These are phyloP conservation scores for Xylaria sp. DNA, from an alignment of 2,329 filamentous ascomycete genomes.

Conservation along the genomic window DNA sequence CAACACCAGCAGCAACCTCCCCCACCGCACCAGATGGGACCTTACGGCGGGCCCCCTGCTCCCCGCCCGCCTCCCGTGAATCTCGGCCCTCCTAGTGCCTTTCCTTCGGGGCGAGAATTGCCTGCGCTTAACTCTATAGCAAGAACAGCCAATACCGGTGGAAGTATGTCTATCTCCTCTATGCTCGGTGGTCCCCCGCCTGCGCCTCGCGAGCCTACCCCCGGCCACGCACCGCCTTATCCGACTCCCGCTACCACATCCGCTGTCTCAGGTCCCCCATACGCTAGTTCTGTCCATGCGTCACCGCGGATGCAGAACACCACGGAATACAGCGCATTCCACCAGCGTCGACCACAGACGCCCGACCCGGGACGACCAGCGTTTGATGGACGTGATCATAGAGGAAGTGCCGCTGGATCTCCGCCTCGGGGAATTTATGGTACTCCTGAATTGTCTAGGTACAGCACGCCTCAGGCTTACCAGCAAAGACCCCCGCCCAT, in stretches of 20 bases:
- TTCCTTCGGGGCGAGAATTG: constrained; percentile 47
- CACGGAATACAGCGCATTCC: constrained; percentile 63
- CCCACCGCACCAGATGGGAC: constrained; percentile 46
- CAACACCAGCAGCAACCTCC: constrained; percentile 42
- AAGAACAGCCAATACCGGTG: constrained; percentile 59
- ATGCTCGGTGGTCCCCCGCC: constrained; percentile 66
- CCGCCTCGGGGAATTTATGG: constrained; percentile 60
- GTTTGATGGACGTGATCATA: constrained; percentile 59
- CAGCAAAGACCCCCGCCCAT: constrained; percentile 60
- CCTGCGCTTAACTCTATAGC: constrained; percentile 53
- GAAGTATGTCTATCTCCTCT: constrained; percentile 70
- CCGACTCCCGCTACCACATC: constrained; percentile 54
- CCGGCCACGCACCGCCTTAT: constrained; percentile 55
- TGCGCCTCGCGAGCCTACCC: constrained; percentile 55
- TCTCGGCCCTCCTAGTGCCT: constrained; percentile 46
- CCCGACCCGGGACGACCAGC: constrained; percentile 71
- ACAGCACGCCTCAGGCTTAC: constrained; percentile 68
- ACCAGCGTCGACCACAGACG: constrained; percentile 76
- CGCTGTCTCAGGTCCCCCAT: constrained; percentile 57
- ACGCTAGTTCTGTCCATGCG: constrained; percentile 61
- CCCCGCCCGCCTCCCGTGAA: constrained; percentile 47
- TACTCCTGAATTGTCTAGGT: constrained; percentile 68
- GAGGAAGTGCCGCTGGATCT: constrained; percentile 59
- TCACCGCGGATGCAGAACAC: constrained; percentile 67
- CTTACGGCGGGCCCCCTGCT: constrained; percentile 45